Base-by-base conservation (phyloP, 257 asterid genomes). In the Gardenia jasminoides region DNA sequence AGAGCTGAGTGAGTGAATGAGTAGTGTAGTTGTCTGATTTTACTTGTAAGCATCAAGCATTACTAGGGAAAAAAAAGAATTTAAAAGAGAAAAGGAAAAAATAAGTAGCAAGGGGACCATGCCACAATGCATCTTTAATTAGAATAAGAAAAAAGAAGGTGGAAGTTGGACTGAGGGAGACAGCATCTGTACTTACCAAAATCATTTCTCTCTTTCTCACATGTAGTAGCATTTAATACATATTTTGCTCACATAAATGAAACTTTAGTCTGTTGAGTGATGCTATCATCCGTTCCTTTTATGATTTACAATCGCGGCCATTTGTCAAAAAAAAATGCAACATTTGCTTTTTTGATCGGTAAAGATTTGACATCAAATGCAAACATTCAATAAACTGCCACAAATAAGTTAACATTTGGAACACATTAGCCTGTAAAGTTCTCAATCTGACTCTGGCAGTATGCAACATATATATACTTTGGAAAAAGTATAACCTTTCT, bases 381-480 rank as follows among this genome's bases (percentile, higher is more conserved):
- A 67, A 13, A 17, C 5, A 33, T 67, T 47, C 33, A 67, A 16
- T 3, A 26, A 36, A 39, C 71, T 31, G 31, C 46, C 46, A 33
- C 24, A 31, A 24, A 67, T 30, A 26, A 33, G 71, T 36, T 67
- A 67, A 33, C 71, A 67, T 11, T 67, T 65, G 71, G 71, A 67
- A 31, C 71, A 31, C 71, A 67, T 67, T 67, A 67, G 71, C 71
- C 71, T 33, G 24, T 67, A 67, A 67, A 67, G 71, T 16, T 30
- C 70, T 65, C 41, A 30, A 65, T 65, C 70, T 65, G 70, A 65
- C 70, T 65, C 28, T 11, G 11, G 41, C 41, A 30, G 19, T 26
- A 26, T 12, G 1, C 7, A 30, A 30, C 17, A 30, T 12, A 24
- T 10, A 26, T 10, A 65, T 4, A 30, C 70, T 65, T 65, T 10